Evolutionary conservation across 306 rosid species (phyloP).

Genomic region (Ochetophila trinervis): DNA sequence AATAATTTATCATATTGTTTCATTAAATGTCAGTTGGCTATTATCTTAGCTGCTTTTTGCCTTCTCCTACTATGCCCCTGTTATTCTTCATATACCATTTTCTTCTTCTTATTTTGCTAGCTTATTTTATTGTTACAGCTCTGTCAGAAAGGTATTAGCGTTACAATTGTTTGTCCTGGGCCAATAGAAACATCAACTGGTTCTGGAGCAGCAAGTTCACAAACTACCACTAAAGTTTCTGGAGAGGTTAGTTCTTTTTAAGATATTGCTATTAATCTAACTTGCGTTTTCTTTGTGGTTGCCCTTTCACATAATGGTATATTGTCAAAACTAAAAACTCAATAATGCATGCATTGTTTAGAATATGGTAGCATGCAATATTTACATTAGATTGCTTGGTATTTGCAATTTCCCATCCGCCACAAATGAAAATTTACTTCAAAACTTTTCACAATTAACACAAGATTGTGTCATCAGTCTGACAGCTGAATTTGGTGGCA

Average conservation of each 20-base stretch:
- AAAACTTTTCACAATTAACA: too few relatives aligned
- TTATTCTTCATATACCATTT: conserved; percentile 2
- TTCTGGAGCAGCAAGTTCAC: conserved; percentile 33
- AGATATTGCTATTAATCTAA: not conserved
- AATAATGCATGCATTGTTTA: too few relatives aligned
- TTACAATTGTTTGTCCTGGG: conserved; percentile 93
- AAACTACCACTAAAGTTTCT: conserved; percentile 26
- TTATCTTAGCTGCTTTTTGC: not conserved
- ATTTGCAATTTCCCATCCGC: too few relatives aligned
- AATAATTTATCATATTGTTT: not conserved
- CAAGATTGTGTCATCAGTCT: too few relatives aligned
- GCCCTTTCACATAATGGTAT: too few relatives aligned
- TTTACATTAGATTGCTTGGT: too few relatives aligned
- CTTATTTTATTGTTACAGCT: conserved; percentile 48
- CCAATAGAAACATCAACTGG: conserved; percentile 70
- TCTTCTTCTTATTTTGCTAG: not conserved
- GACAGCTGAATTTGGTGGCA: too few relatives aligned
- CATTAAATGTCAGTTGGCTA: not conserved
- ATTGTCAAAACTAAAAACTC: too few relatives aligned
- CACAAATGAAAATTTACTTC: too few relatives aligned
- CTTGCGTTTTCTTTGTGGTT: not conserved
- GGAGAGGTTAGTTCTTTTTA: conserved; percentile 58
- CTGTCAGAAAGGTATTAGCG: conserved; percentile 69
- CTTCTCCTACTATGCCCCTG: not conserved
- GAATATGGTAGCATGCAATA: too few relatives aligned